Conservation (phyloP, 441 rosid species). For the Aleurites moluccanus region DNA sequence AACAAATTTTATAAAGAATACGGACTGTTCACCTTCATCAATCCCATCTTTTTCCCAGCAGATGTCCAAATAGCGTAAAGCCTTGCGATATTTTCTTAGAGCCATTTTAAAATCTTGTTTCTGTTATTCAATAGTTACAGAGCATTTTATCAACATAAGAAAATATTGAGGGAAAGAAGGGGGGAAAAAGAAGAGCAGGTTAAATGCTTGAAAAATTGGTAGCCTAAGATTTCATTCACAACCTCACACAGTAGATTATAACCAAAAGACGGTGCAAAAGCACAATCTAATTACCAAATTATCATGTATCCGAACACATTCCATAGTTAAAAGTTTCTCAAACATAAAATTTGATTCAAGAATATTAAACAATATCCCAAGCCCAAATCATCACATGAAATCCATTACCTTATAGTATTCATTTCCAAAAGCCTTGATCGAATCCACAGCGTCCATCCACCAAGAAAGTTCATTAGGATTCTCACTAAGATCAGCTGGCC, state of each 20-base stretch:
- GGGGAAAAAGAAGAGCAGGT: neutral
- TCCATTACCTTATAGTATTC: slow-evolving; percentile 80
- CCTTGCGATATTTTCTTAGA: slow-evolving; percentile 84
- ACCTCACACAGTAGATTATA: neutral
- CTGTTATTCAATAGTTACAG: slow-evolving; percentile 32
- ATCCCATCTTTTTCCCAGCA: slow-evolving; percentile 99
- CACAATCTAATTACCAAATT: neutral
- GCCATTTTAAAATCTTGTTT: slow-evolving; percentile 96
- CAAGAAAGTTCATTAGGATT: slow-evolving; percentile 67
- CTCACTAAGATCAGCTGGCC: slow-evolving; percentile 83
- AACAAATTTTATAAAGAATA: slow-evolving; percentile 2
- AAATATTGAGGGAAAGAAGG: neutral
- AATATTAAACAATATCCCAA: slow-evolving; percentile 1
- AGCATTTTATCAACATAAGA: neutral
- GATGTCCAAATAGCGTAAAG: slow-evolving; percentile 81
- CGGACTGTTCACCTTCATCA: slow-evolving; percentile 60
- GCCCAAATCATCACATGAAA: neutral
- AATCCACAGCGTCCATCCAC: slow-evolving; percentile 91
- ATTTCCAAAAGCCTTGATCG: slow-evolving; percentile 72
- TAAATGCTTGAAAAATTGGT: neutral
- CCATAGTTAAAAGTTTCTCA: neutral
- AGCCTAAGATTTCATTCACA: neutral
- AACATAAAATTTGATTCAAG: neutral
- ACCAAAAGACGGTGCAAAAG: neutral
- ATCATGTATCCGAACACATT: neutral